Conservation (phyloP, 2,329 filamentous ascomycete species). For the Aspergillus calidoustus region DNA sequence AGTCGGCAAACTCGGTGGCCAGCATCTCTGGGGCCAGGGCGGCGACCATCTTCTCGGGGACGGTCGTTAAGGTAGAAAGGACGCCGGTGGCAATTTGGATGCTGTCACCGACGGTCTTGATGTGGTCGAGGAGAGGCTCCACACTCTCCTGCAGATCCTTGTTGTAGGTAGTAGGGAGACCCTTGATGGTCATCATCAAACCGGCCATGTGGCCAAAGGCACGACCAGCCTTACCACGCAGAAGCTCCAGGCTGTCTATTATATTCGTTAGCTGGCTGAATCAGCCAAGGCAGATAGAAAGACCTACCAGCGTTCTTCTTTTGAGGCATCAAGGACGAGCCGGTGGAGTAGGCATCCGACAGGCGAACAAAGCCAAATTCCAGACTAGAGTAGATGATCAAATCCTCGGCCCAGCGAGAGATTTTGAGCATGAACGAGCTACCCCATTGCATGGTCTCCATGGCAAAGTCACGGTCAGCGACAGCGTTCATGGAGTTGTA, state of each 20-base stretch:
- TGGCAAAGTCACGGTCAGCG: conserved; percentile 79
- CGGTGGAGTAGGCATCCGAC: conserved; percentile 80
- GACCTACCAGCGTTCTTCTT: conserved; percentile 70
- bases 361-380: conserved; percentile 78
- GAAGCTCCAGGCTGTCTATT: conserved; percentile 70
- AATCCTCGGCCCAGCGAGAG: conserved; percentile 79
- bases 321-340: conserved; percentile 77
- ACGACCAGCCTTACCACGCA: conserved; percentile 77
- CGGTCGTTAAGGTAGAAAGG: conserved; percentile 71
- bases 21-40: conserved; percentile 84
- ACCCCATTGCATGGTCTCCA: conserved; percentile 81
- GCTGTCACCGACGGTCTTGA: conserved; percentile 81
- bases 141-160: conserved; percentile 90
- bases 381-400: conserved; percentile 78
- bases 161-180: conserved; percentile 82
- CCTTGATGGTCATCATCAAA: conserved; percentile 75
- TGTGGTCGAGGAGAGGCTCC: conserved; percentile 81
- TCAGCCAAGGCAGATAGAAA: not conserved
- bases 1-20: conserved; percentile 60
- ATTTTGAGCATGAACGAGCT: conserved; percentile 79
- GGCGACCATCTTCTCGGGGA: conserved; percentile 76
- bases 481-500: conserved; percentile 79
- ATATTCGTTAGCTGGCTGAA: not conserved
- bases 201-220: conserved; percentile 82
- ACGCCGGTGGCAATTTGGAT: conserved; percentile 83